Base-by-base conservation (phyloP, 768 basidiomycete species). In the Leccinum aurantiacum region DNA sequence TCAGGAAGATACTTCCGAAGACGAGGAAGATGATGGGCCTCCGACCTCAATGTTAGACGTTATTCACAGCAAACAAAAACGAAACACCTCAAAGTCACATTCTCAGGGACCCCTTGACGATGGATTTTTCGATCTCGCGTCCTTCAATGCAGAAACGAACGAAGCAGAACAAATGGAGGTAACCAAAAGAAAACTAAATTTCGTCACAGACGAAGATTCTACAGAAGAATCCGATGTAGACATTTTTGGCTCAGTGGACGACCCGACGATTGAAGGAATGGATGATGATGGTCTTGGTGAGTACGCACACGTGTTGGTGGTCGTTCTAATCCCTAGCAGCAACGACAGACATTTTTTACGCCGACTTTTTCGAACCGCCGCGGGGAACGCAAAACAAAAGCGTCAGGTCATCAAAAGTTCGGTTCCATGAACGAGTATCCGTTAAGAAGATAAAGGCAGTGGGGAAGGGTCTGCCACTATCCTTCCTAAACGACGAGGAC, bases 121-220 rank as follows among this genome's bases (percentile, higher is more conserved):
- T 70, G 85, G 80, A 14, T 98, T 98, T 77, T 98, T 98, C 75
- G 82, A 89, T 62, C 81, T 99, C 51, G 84, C 85, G 29, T 80
- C 85, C 19, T 99, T 99, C 79, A 97, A 98, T 67, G 81, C 86
- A 3, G 86, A 94, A 71, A 88, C 89, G 2, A 91, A 92, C 71
- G 84, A 83, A 64, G 83, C 86, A 3, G 95, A 96, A 72, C 83
- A 87, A 14, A 81, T 75, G 59, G 79, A 76, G 15, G 79, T 83
- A 10, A 86, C 87, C 3, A 78, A 77, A 67, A 93, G 92, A 19
- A 77, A 75, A 27, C 78, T 91, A 24, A 80, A 81, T 73, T 75
- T 80, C 37, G 78, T 75, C 35, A 82, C 81, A 44, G 78, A 78
- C 15, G 84, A 80, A 14, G 79, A 80, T 33, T 76, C 75, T 13